These are phyloP conservation scores for Cercospora beticola DNA, from an alignment of 2,329 filamentous ascomycete genomes.

Conservation along the genomic window DNA sequence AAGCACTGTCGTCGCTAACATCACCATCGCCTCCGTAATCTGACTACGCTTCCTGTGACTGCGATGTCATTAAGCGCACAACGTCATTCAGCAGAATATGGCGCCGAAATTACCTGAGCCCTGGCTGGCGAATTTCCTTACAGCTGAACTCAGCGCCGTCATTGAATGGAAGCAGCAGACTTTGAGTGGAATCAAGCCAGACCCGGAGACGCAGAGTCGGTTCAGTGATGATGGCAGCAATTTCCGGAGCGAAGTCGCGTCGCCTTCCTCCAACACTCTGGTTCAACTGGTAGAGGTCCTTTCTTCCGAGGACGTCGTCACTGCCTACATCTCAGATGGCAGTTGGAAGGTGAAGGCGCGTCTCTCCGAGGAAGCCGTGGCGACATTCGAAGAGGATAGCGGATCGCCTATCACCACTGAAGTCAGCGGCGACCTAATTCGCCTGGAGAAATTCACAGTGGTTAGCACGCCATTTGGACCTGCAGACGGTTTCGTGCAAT, in stretches of 20 bases:
- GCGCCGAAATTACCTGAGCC: constrained; percentile 24
- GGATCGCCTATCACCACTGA: constrained; percentile 25
- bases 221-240: constrained; percentile 37
- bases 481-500: constrained; percentile 28
- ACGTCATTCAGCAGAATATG: constrained; percentile 16
- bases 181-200: constrained; percentile 26
- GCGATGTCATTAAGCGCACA: constrained; percentile 8
- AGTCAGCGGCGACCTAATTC: constrained; percentile 32
- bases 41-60: background rate
- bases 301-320: constrained; percentile 15
- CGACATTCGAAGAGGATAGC: constrained; percentile 28
- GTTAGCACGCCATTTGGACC: constrained; percentile 33
- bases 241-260: constrained; percentile 27
- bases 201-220: constrained; percentile 27
- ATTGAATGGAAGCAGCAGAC: constrained; percentile 30
- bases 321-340: constrained; percentile 32
- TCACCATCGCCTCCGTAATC: background rate
- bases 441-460: constrained; percentile 26
- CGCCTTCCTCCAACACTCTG: constrained; percentile 2
- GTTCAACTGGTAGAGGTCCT: constrained; percentile 29
- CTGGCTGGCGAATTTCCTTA: constrained; percentile 35
- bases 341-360: constrained; percentile 27
- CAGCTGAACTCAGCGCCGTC: constrained; percentile 29
- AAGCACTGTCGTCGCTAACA: background rate
- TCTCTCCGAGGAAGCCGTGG: constrained; percentile 28